Conservation (phyloP, 2,329 filamentous ascomycete species). For the Pestalotiopsis sp. region DNA sequence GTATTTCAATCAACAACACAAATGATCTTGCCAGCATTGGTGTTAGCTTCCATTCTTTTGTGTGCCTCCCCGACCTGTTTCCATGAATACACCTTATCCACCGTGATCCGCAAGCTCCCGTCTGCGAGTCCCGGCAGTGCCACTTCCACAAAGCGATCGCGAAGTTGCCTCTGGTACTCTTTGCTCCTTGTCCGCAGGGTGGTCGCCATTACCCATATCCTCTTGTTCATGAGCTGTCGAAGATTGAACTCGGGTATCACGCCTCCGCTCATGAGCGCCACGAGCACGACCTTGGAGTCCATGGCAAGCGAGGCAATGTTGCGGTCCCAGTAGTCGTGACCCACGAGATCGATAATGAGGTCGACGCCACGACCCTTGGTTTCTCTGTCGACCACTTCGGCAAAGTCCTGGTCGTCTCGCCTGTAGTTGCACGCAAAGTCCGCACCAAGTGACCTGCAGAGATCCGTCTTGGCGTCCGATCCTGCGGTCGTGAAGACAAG, state of each 20-base stretch:
- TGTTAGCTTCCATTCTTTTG: slow-evolving; percentile 5
- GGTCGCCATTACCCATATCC: slow-evolving; percentile 1
- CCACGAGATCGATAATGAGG: slow-evolving; percentile 1
- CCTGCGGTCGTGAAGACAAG: slow-evolving; percentile 1
- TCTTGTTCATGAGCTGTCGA: slow-evolving; percentile 8
- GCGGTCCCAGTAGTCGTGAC: slow-evolving; percentile 6
- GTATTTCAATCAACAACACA: neutral
- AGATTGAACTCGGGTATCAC: slow-evolving; percentile 1
- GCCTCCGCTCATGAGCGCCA: slow-evolving; percentile 8
- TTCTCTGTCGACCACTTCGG: neutral
- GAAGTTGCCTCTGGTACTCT: slow-evolving; percentile 1
- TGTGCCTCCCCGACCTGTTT: slow-evolving; percentile 3
- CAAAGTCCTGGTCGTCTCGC: neutral
- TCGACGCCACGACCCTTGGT: neutral
- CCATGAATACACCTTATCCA: slow-evolving; percentile 6
- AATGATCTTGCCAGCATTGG: slow-evolving; percentile 4
- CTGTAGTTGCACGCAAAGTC: slow-evolving; percentile 4
- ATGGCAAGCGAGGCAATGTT: neutral
- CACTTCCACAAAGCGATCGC: neutral
- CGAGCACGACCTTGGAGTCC: slow-evolving; percentile 1
- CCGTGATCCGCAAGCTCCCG: neutral
- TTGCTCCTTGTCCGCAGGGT: slow-evolving; percentile 2
- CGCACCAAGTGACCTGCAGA: neutral
- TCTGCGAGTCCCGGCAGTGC: slow-evolving; percentile 4
- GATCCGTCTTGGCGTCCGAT: neutral